phyloP scores from a whole-genome alignment of 2,329 filamentous ascomycete species.

The Magnaporthales sp. region DNA sequence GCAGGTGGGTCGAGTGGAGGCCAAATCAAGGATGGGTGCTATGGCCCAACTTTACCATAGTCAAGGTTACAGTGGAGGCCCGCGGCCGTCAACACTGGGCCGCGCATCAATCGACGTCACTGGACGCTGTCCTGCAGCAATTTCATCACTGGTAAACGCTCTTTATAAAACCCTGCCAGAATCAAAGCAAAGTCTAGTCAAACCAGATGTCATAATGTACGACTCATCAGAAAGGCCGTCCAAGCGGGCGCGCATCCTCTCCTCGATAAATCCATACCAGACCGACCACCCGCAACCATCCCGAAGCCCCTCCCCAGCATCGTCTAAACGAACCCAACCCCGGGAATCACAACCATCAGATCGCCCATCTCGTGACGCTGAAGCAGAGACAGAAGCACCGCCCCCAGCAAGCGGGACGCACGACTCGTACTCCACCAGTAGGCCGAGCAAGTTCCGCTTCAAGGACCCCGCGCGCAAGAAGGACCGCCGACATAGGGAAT shows the following conservation, averaged over 20 bases:
- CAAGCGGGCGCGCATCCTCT: constrained; percentile 38
- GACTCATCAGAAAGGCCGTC: constrained; percentile 12
- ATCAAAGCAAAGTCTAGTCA: no score
- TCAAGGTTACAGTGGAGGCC: not conserved
- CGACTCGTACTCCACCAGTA: constrained; percentile 1
- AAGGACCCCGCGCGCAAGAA: constrained; percentile 26
- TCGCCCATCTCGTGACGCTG: not conserved
- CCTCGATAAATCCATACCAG: constrained; percentile 30
- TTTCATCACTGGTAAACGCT: not conserved
- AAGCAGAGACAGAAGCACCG: not conserved
- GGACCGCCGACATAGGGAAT: not conserved
- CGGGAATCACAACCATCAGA: not conserved
- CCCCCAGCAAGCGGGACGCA: constrained; percentile 7
- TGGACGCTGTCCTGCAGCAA: not conserved
- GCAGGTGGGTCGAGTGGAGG: no score
- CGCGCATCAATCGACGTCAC: not conserved
- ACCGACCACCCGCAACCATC: not conserved
- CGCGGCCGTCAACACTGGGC: not conserved
- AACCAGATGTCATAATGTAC: not conserved
- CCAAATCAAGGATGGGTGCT: no score
- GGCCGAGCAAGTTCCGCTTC: constrained; percentile 28
- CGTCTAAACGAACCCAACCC: not conserved
- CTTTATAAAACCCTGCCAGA: not conserved
- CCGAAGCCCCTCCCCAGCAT: not conserved
- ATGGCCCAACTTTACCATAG: not conserved